phyloP scores from a whole-genome alignment of 257 asterid species.

The Ophiorrhiza pumila region DNA sequence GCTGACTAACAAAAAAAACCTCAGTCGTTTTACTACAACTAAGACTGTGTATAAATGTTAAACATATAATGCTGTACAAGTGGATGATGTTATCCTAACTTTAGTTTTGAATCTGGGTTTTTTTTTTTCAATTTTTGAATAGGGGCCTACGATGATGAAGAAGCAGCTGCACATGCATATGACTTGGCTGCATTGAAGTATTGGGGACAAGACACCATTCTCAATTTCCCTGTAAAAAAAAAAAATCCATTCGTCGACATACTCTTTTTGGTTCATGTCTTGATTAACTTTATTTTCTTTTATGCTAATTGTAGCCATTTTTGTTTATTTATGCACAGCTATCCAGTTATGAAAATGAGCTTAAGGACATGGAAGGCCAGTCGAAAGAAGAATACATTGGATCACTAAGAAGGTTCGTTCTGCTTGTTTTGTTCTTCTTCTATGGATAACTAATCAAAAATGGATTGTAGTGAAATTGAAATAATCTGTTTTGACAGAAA shows the following conservation, averaged over 20 bases:
- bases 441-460: too few relatives aligned
- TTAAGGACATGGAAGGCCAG: slow-evolving; percentile 75
- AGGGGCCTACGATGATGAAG: slow-evolving; percentile 97
- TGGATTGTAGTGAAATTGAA: neutral
- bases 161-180: slow-evolving; percentile 97
- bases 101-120: slow-evolving; percentile 11
- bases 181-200: slow-evolving; percentile 96
- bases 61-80: neutral
- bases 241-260: neutral
- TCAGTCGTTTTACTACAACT: neutral
- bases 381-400: slow-evolving; percentile 89
- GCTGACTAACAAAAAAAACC: neutral
- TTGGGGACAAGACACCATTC: slow-evolving; percentile 87
- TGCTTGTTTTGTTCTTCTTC: too few relatives aligned
- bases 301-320: neutral
- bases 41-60: neutral
- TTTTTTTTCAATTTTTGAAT: neutral
- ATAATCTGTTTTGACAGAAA: slow-evolving; percentile 43
- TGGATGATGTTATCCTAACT: slow-evolving; percentile 28
- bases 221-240: slow-evolving; percentile 74
- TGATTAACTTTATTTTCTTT: neutral
- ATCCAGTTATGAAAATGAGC: slow-evolving; percentile 56
- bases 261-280: neutral
- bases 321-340: slow-evolving; percentile 28
- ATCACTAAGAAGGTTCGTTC: slow-evolving; percentile 71